phyloP scores from a whole-genome alignment of 805 yeast species.

The Sugiyamaella marilandica region DNA sequence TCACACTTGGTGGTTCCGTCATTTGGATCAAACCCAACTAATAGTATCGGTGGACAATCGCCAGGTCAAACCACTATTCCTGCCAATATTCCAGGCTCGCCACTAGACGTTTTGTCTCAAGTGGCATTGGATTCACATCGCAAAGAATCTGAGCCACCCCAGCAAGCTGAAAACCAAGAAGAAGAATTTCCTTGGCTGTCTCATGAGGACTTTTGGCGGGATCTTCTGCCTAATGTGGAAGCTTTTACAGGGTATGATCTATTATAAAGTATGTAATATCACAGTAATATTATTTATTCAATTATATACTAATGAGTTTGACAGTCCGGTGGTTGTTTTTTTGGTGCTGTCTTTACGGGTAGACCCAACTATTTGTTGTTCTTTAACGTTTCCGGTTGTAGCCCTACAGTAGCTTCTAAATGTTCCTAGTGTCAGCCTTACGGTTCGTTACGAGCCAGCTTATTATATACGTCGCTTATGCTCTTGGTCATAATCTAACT shows the following conservation, averaged over 20 bases:
- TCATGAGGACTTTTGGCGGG: constrained; percentile 72
- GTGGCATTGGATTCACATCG: constrained; percentile 34
- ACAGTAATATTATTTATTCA: neutral
- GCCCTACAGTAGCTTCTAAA: too few relatives aligned
- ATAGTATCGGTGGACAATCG: neutral
- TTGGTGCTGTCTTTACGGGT: neutral
- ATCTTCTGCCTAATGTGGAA: constrained; percentile 31
- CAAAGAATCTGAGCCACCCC: neutral
- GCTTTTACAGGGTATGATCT: constrained; percentile 24
- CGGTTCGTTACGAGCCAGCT: neutral
- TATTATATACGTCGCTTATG: neutral
- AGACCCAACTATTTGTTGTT: too few relatives aligned
- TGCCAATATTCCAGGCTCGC: constrained; percentile 26
- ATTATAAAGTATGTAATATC: neutral
- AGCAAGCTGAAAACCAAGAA: constrained; percentile 28
- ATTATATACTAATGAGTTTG: neutral
- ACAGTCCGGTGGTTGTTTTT: neutral
- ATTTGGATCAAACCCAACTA: neutral
- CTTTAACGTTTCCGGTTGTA: too few relatives aligned
- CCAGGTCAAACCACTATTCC: neutral
- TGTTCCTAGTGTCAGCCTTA: too few relatives aligned
- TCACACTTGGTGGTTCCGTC: neutral
- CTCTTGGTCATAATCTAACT: too few relatives aligned
- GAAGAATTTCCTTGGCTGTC: constrained; percentile 47
- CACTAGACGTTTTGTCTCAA: constrained; percentile 39